Evolutionary conservation across 2,329 filamentous ascomycete genomes (phyloP), one percentile per base, ranked within the genome.

Genomic region (Rhynchosporium secalis): DNA sequence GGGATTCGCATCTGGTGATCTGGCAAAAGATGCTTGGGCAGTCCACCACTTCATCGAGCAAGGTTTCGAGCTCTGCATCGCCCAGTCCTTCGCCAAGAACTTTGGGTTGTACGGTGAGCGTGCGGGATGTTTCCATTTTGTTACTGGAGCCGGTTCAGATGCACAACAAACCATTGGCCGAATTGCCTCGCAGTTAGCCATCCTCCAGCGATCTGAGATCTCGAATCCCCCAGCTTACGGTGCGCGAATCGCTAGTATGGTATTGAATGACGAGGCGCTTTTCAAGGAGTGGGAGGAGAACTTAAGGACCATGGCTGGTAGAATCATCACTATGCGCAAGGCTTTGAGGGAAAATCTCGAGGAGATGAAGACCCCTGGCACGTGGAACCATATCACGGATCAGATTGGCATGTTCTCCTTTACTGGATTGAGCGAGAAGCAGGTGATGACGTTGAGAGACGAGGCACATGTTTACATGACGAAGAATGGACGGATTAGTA

Each of bases 321-420:
- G 95, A 66, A 99, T 99, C 80, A 94, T 91, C 69, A 84, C 86
- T 73, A 99, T 98, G 95, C 88, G 95, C 67, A 86, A 86, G 72
- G 86, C 84, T 3, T 80, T 99, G 70, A 85, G 91, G 56, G 78
- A 80, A 61, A 91, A 93, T 77, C 85, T 99, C 10, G 94, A 98
- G 78, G 86, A 87, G 73, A 83, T 94, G 63, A 86, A 85, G 36
- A 97, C 95, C 0, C 94, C 94, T 0, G 94, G 94, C 38, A 89
- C 85, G 13, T 99, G 95, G 95, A 91, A 93, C 74, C 95, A 99
- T 79, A 96, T 99, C 75, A 97, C 93, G 15, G 91, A 96, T 72
- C 95, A 99, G 83, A 99, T 99, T 74, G 95, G 95, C 79, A 99
- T 99, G 95, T 99, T 99, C 80, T 94, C 89, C 76, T 99, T 96